phyloP scores from a whole-genome alignment of 2,329 filamentous ascomycete species.

The Sporothrix humicola region DNA sequence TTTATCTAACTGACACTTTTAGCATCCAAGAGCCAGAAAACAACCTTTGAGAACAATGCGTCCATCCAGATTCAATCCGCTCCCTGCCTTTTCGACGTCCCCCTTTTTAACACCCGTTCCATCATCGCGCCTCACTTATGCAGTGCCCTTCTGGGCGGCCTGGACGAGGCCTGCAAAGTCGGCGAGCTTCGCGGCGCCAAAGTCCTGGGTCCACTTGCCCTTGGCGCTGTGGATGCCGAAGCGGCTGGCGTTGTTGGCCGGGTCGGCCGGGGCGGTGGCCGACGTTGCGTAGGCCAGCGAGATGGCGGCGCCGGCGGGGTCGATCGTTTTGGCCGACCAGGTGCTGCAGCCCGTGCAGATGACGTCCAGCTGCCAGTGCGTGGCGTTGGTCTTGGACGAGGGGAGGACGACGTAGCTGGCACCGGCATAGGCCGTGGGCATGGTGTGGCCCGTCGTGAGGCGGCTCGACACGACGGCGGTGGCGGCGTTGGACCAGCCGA shows the following conservation, averaged over 20 bases:
- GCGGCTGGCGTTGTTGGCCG: slow-evolving; percentile 41
- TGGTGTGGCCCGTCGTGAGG: slow-evolving; percentile 46
- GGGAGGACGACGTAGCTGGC: slow-evolving; percentile 47
- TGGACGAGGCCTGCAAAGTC: slow-evolving; percentile 41
- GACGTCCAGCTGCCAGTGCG: slow-evolving; percentile 50
- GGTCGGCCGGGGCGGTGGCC: slow-evolving; percentile 37
- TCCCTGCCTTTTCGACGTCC: neutral
- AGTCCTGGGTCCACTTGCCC: slow-evolving; percentile 41
- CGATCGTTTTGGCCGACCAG: slow-evolving; percentile 41
- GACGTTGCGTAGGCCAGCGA: slow-evolving; percentile 41
- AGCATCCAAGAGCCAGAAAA: too few relatives aligned
- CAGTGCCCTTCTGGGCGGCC: slow-evolving; percentile 29
- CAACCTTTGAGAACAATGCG: too few relatives aligned
- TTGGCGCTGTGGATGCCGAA: slow-evolving; percentile 43
- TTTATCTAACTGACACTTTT: too few relatives aligned
- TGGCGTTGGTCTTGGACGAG: slow-evolving; percentile 47
- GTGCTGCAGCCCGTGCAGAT: slow-evolving; percentile 49
- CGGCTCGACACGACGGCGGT: slow-evolving; percentile 48
- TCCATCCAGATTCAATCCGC: too few relatives aligned
- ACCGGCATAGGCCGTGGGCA: slow-evolving; percentile 45
- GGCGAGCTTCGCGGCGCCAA: slow-evolving; percentile 41
- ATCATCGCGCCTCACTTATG: neutral
- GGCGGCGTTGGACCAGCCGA: slow-evolving; percentile 49
- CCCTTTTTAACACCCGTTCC: neutral
- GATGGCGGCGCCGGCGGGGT: slow-evolving; percentile 41